These are phyloP conservation scores for Cladobotryum protrusum DNA, from an alignment of 2,329 filamentous ascomycete genomes.

Conservation along the genomic window DNA sequence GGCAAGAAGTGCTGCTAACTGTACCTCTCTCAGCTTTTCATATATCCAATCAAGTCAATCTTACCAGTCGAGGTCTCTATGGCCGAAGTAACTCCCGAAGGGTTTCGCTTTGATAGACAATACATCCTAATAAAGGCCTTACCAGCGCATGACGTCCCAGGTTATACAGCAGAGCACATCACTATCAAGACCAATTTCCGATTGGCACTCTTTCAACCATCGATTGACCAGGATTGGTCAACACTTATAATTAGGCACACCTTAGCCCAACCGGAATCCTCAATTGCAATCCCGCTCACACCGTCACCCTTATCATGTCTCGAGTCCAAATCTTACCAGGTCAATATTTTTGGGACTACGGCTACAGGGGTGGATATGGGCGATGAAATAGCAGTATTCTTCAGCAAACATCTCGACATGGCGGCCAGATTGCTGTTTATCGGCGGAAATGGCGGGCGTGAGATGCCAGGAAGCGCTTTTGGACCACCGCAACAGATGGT, in stretches of 20 bases:
- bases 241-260: conserved; percentile 14
- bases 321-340: conserved; percentile 11
- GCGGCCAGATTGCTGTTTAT: conserved; percentile 12
- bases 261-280: conserved; percentile 8
- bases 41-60: conserved; percentile 17
- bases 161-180: conserved; percentile 14
- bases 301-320: conserved; percentile 13
- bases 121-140: conserved; percentile 14
- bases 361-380: conserved; percentile 15
- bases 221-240: conserved; percentile 16
- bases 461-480: conserved; percentile 14
- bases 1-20: background rate
- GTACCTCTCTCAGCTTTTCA: conserved; percentile 13
- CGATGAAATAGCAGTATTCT: conserved; percentile 13
- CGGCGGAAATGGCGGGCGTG: conserved; percentile 10
- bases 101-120: conserved; percentile 17
- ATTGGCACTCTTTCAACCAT: conserved; percentile 15
- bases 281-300: conserved; percentile 15
- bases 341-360: conserved; percentile 17
- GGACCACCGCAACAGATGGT: conserved; percentile 11
- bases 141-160: conserved; percentile 1
- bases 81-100: conserved; percentile 16
- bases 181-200: conserved; percentile 14
- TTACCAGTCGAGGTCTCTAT: conserved; percentile 15
- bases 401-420: conserved; percentile 17